These are phyloP conservation scores for Venturia nashicola DNA, from an alignment of 2,329 filamentous ascomycete genomes.

Conservation along the genomic window DNA sequence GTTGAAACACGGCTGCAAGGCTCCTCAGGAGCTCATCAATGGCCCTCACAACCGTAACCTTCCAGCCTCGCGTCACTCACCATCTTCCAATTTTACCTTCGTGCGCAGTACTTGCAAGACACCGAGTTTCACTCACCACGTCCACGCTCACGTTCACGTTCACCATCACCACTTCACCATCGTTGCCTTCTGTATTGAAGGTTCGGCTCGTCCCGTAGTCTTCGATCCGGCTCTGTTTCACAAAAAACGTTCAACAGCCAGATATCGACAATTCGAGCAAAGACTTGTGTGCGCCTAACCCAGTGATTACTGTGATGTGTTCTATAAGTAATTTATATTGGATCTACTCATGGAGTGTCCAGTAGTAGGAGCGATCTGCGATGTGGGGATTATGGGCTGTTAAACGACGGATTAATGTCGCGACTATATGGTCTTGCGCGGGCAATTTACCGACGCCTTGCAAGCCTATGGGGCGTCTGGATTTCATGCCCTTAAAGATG, in stretches of 20 bases:
- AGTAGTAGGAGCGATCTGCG: background rate
- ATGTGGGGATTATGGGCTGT: background rate
- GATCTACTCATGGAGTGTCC: background rate
- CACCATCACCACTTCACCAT: background rate
- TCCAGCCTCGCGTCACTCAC: too few species aligned
- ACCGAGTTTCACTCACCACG: background rate
- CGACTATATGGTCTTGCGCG: background rate
- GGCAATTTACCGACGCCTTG: background rate
- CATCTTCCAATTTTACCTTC: background rate
- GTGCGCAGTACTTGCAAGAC: background rate
- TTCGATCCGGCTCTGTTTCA: background rate
- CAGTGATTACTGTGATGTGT: background rate
- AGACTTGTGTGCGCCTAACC: background rate
- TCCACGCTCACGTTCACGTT: background rate
- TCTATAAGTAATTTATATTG: conserved; percentile 11
- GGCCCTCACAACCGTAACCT: background rate
- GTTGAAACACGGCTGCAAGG: background rate
- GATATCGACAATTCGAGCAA: background rate
- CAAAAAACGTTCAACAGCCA: background rate
- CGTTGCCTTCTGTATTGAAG: background rate
- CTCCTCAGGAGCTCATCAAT: background rate
- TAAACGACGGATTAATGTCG: conserved; percentile 1
- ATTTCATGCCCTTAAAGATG: background rate
- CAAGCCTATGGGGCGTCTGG: background rate
- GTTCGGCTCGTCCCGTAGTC: conserved; percentile 11